These are phyloP conservation scores for Candida stauntonica DNA, from an alignment of 805 yeast genomes.

Conservation along the genomic window DNA sequence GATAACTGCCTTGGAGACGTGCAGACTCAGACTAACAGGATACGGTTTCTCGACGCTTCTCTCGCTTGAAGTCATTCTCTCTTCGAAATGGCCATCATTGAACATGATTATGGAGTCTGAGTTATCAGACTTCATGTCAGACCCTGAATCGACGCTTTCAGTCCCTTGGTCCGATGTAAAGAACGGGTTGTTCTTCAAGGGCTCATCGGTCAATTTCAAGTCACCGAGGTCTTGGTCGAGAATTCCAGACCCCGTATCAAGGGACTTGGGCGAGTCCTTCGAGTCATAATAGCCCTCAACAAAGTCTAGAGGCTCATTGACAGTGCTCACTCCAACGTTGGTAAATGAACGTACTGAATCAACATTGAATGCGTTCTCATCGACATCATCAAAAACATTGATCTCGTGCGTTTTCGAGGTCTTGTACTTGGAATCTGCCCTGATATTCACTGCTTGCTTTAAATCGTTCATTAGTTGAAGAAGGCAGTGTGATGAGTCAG, in stretches of 20 bases:
- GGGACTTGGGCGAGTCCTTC: neutral
- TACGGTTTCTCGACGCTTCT: slow-evolving; percentile 2
- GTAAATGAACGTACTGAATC: neutral
- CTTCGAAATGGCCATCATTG: slow-evolving; percentile 25
- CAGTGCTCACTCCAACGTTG: neutral
- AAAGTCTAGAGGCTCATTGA: slow-evolving; percentile 15
- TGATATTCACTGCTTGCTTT: slow-evolving; percentile 59
- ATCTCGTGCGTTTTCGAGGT: slow-evolving; percentile 27
- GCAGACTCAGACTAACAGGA: slow-evolving; percentile 26
- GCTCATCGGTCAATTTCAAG: slow-evolving; percentile 19
- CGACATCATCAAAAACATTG: slow-evolving; percentile 39
- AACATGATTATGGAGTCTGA: slow-evolving; percentile 23
- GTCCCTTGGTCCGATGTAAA: slow-evolving; percentile 3
- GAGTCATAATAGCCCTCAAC: slow-evolving; percentile 25
- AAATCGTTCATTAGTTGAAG: slow-evolving; percentile 65
- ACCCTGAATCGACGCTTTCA: neutral
- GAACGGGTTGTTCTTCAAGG: slow-evolving; percentile 14
- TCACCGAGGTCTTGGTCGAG: slow-evolving; percentile 30
- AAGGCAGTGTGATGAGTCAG: slow-evolving; percentile 78
- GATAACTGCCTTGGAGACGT: slow-evolving; percentile 36
- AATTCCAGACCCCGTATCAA: slow-evolving; percentile 18
- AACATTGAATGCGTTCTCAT: slow-evolving; percentile 27
- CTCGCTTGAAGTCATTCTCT: neutral
- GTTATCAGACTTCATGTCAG: slow-evolving; percentile 11
- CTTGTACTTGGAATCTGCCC: slow-evolving; percentile 56